phyloP scores from a whole-genome alignment of 164 flowering plant genomes.

The Tinospora cordifolia region DNA sequence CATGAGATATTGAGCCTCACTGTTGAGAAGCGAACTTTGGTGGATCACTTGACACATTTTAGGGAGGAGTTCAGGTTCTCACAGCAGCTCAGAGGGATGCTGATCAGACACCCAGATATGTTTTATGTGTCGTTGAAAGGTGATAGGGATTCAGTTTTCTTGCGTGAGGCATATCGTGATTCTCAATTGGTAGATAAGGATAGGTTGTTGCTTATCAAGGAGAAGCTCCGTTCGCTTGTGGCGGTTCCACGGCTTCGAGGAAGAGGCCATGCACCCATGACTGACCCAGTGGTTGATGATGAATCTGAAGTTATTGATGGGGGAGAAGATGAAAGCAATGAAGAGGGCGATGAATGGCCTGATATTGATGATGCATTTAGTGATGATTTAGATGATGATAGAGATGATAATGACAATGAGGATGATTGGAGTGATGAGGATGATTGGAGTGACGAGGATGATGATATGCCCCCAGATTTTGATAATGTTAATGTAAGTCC shows the following conservation, averaged over 20 bases:
- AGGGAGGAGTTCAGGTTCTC: constrained; percentile 91
- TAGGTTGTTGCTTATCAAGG: constrained; percentile 60
- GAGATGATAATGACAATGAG: constrained; percentile 32
- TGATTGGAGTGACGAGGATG: constrained; percentile 61
- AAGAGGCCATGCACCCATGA: constrained; percentile 25
- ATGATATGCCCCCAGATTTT: constrained; percentile 75
- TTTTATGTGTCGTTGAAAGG: constrained; percentile 93
- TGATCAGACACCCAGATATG: constrained; percentile 92
- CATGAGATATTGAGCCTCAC: constrained; percentile 90
- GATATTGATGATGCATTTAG: constrained; percentile 36
- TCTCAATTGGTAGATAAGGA: constrained; percentile 83
- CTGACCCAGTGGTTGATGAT: constrained; percentile 14
- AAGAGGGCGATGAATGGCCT: constrained; percentile 48
- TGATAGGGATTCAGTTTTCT: constrained; percentile 85
- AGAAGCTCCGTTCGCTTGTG: constrained; percentile 81
- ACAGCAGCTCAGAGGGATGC: constrained; percentile 87
- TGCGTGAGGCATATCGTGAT: constrained; percentile 77
- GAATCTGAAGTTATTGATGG: constrained; percentile 18
- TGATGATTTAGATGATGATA: constrained; percentile 36
- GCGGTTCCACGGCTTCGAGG: constrained; percentile 49
- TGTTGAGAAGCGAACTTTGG: constrained; percentile 84
- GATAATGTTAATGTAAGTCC: constrained; percentile 39
- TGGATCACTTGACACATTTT: constrained; percentile 90
- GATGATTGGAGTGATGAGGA: constrained; percentile 41
- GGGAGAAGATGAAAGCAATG: constrained; percentile 32